Evolutionary conservation across 148 eudicot species (phyloP).

Genomic region (Fagopyrum esculentum): DNA sequence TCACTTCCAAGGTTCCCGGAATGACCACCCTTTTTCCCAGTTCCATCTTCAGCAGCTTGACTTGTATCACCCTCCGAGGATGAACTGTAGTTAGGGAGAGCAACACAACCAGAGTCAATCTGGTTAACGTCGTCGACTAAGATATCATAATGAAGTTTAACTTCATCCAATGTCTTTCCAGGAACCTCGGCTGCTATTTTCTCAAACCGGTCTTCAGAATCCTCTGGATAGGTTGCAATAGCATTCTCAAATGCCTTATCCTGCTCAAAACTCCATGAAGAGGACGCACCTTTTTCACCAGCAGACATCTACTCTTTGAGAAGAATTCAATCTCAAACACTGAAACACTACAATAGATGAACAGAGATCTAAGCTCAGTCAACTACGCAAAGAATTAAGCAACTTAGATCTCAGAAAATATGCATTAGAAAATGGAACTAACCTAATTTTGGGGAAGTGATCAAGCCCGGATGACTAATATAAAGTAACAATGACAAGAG

Average conservation of each 20-base stretch:
- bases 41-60: slow-evolving; percentile 8
- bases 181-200: slow-evolving; percentile 37
- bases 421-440: neutral
- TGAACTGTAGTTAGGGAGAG: slow-evolving; percentile 27
- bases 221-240: slow-evolving; percentile 24
- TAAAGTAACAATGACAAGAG: neutral
- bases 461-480: neutral
- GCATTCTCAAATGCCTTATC: slow-evolving; percentile 46
- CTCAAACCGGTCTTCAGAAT: slow-evolving; percentile 27
- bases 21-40: slow-evolving; percentile 12
- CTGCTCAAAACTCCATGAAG: slow-evolving; percentile 38
- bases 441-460: neutral
- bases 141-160: slow-evolving; percentile 23
- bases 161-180: slow-evolving; percentile 34
- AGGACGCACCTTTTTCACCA: slow-evolving; percentile 13
- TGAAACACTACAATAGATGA: neutral
- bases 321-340: neutral
- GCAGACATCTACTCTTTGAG: slow-evolving; percentile 19
- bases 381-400: neutral
- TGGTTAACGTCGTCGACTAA: slow-evolving; percentile 27
- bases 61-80: slow-evolving; percentile 15
- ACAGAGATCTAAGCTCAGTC: neutral
- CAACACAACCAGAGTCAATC: slow-evolving; percentile 31
- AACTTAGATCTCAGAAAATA: neutral
- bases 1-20: slow-evolving; percentile 41